Evolutionary conservation across 1,284 basidiomycete species (phyloP).

Genomic region (Gomphus bonarii): DNA sequence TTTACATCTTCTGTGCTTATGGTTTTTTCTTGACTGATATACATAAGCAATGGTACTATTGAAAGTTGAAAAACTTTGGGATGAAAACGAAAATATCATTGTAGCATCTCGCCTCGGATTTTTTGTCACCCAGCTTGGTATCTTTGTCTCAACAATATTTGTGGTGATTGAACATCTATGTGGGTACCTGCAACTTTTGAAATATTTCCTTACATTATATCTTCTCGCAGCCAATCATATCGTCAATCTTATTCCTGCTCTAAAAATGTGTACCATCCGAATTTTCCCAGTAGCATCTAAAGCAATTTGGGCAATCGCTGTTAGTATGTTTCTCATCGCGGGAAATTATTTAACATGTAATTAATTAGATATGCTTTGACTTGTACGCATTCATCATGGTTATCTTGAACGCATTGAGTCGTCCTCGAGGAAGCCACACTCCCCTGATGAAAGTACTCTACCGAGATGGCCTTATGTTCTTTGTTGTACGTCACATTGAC

Average conservation of each 20-base stretch:
- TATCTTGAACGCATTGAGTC: slow-evolving; percentile 21
- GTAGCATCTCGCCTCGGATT: background rate
- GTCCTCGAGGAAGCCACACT: slow-evolving; percentile 19
- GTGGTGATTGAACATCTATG: background rate
- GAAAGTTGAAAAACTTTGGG: background rate
- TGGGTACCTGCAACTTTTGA: background rate
- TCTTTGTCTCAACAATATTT: background rate
- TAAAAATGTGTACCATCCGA: too few relatives aligned
- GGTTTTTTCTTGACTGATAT: background rate
- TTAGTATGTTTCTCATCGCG: background rate
- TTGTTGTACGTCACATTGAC: slow-evolving; percentile 9
- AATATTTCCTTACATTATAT: background rate
- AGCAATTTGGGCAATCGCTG: background rate
- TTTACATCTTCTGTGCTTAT: background rate
- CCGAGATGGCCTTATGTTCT: slow-evolving; percentile 22
- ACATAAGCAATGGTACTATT: background rate
- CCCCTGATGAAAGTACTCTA: slow-evolving; percentile 20
- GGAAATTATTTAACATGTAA: background rate
- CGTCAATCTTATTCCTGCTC: background rate
- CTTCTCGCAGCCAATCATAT: background rate
- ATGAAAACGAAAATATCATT: background rate
- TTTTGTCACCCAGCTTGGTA: background rate
- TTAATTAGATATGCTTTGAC: slow-evolving; percentile 16
- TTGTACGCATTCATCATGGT: slow-evolving; percentile 20
- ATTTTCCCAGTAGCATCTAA: background rate